Base-by-base conservation (phyloP, 1,284 basidiomycete genomes). In the Pisolithus thermaeus region DNA sequence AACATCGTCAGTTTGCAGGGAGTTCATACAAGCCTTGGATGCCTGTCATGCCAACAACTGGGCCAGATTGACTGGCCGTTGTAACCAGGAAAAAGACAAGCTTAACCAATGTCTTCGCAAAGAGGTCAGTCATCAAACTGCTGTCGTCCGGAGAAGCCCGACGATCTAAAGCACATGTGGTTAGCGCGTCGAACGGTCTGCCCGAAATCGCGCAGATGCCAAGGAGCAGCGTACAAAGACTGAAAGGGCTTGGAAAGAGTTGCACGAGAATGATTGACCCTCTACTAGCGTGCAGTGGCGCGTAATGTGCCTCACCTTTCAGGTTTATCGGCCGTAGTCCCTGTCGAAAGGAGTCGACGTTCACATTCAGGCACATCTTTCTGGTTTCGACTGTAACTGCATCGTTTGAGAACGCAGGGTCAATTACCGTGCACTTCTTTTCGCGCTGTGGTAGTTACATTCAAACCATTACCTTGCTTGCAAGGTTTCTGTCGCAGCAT, bases 21-120 rank as follows among this genome's bases (percentile, higher is more conserved):
- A 87, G 18, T 83, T 90, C 59, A 86, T 89, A 48, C 70, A 86
- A 58, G 87, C 87, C 4, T 78, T 89, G 20, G 77, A 88, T 50
- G 70, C 74, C 41, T 89, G 86, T 61, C 87, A 89, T 62, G 64
- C 71, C 25, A 77, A 72, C 61, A 71, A 64, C 46, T 87, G 83
- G 82, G 73, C 75, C 38, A 78, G 79, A 57, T 76, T 84, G 56
- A 79, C 81, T 3, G 86, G 86, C 18, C 77, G 74, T 25, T 93
- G 91, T 67, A 93, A 93, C 63, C 70, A 68, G 49, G 75, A 79
- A 47, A 92, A 92, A 69, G 70, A 79, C 47, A 78, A 81, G 47
- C 72, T 93, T 60, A 88, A 87, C 60, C 70, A 76, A 58, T 93
- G 90, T 72, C 73, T 93, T 46, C 77, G 83, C 50, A 71, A 79